Evolutionary conservation across 169 alveolate genomes (phyloP).

Genomic region (Theileria annulata): DNA sequence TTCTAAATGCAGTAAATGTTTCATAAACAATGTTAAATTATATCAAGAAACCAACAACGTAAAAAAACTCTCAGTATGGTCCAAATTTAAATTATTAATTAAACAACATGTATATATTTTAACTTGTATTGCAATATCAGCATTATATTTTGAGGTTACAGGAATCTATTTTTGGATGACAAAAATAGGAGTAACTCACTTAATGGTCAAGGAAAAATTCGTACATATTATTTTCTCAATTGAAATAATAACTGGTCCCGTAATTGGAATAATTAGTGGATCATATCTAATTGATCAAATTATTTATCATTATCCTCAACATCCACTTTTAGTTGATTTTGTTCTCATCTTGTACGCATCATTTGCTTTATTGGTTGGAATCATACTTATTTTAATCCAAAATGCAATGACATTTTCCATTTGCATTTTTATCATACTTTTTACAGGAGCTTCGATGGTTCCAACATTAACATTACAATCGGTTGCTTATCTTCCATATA

Average conservation of each 20-base stretch:
- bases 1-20: slow-evolving; percentile 8
- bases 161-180: slow-evolving; percentile 91
- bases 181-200: slow-evolving; percentile 67
- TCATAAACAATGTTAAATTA: slow-evolving; percentile 18
- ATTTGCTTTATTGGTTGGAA: slow-evolving; percentile 53
- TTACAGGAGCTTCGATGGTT: slow-evolving; percentile 56
- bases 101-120: slow-evolving; percentile 71
- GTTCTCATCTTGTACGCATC: slow-evolving; percentile 36
- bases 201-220: slow-evolving; percentile 64
- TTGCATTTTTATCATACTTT: slow-evolving; percentile 47
- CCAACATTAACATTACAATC: slow-evolving; percentile 56
- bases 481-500: slow-evolving; percentile 33
- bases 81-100: slow-evolving; percentile 64
- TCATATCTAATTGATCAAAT: slow-evolving; percentile 80
- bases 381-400: background rate
- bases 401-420: slow-evolving; percentile 17
- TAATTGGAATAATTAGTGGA: slow-evolving; percentile 83
- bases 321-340: slow-evolving; percentile 30
- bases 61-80: slow-evolving; percentile 55
- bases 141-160: slow-evolving; percentile 82
- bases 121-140: slow-evolving; percentile 68
- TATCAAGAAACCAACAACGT: slow-evolving; percentile 12
- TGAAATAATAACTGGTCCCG: slow-evolving; percentile 84
- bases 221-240: slow-evolving; percentile 73
- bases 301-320: slow-evolving; percentile 73